phyloP scores from a whole-genome alignment of 73 alveolate genomes.

The Breviolum minutum region DNA sequence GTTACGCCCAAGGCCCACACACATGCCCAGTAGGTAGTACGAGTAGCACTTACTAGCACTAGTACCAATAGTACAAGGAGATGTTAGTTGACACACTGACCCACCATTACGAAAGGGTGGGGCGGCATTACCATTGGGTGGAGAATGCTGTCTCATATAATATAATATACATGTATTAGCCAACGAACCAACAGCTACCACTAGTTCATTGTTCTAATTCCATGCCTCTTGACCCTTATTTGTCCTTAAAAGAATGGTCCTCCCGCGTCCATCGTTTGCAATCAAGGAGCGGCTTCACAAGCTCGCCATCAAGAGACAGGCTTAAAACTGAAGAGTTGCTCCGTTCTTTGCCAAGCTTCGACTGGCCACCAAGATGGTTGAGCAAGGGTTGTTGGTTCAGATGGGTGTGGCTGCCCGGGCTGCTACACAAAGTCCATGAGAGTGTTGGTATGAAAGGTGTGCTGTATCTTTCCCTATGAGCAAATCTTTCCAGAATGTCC shows the following conservation, averaged over 20 bases:
- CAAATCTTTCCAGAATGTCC: no score
- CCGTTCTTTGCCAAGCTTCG: slow-evolving; percentile 5
- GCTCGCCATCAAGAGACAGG: slow-evolving; percentile 13
- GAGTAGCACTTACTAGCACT: no score
- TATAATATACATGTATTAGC: not conserved
- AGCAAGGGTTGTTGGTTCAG: not conserved
- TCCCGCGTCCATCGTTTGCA: not conserved
- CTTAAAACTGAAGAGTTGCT: not conserved
- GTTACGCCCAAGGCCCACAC: no score
- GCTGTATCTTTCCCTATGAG: no score
- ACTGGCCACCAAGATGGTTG: not conserved
- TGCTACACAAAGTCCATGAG: not conserved
- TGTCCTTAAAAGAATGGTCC: not conserved
- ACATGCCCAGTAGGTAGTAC: no score
- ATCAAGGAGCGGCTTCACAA: slow-evolving; percentile 27
- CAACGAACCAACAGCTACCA: not conserved
- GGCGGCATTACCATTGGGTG: no score
- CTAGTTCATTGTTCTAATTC: not conserved
- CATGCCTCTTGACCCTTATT: not conserved
- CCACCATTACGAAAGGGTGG: no score
- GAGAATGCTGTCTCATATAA: not conserved
- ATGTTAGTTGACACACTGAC: no score
- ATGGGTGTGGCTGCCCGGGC: not conserved
- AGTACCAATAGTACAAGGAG: no score
- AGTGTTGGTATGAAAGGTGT: not conserved